A percentile compares a stretch with the other conserved stretches of the same genome.
Evolutionary conservation across 768 basidiomycete species (phyloP).

Genomic region (Tremella fuciformis): DNA sequence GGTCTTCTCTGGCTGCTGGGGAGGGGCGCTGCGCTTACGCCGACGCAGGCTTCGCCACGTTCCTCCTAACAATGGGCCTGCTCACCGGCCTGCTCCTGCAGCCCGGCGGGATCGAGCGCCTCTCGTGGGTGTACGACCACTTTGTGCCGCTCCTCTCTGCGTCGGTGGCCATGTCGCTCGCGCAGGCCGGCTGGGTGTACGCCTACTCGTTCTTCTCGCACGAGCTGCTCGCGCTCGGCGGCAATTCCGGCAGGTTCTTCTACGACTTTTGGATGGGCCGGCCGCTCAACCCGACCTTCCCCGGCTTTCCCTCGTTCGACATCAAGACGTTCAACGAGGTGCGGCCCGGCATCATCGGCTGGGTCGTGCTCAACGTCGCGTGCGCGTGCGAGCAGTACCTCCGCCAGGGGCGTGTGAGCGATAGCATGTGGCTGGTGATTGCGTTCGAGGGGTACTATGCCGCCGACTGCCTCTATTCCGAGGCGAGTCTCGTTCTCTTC

Average conservation of each 20-base stretch:
- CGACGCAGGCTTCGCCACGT: conserved; percentile 75
- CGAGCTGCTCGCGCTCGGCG: conserved; percentile 81
- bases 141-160: conserved; percentile 88
- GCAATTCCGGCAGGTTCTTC: conserved; percentile 78
- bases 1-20: conserved; percentile 28
- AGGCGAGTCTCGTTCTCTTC: conserved; percentile 58
- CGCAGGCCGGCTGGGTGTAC: conserved; percentile 73
- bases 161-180: conserved; percentile 69
- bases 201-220: conserved; percentile 65
- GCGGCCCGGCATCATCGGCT: conserved; percentile 84
- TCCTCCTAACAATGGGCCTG: conserved; percentile 75
- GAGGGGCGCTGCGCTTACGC: background rate
- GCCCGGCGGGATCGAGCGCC: conserved; percentile 67
- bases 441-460: conserved; percentile 86
- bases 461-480: conserved; percentile 80
- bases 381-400: conserved; percentile 87
- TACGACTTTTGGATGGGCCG: conserved; percentile 64
- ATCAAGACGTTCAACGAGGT: conserved; percentile 79
- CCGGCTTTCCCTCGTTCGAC: conserved; percentile 58
- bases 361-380: conserved; percentile 84
- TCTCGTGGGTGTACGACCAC: conserved; percentile 88
- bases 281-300: conserved; percentile 71
- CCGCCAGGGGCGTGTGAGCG: conserved; percentile 72
- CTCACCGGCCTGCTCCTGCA: conserved; percentile 67
- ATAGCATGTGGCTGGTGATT: conserved; percentile 86